Conservation (phyloP, 805 yeast genomes). For the Blastobotrys robertii region DNA sequence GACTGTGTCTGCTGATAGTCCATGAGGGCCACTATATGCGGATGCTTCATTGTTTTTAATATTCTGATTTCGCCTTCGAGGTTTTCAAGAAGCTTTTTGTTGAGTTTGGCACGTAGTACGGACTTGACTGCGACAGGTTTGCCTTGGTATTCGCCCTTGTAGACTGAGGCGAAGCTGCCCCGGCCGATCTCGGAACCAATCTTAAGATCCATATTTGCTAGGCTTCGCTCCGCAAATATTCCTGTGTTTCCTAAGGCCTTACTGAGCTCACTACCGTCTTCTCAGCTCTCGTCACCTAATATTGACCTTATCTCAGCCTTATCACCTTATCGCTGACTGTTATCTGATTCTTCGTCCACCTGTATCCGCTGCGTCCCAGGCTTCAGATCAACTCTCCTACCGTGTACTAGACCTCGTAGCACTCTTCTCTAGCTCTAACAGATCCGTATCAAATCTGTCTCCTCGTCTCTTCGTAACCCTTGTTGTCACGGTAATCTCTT, state of each 20-base stretch:
- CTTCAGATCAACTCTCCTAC: no score
- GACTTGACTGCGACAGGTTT: constrained; percentile 80
- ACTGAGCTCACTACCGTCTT: no score
- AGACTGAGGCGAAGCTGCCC: constrained; percentile 94
- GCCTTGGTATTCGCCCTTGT: constrained; percentile 57
- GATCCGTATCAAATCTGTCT: no score
- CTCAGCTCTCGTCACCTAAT: no score
- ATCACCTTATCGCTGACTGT: no score
- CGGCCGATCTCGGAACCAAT: constrained; percentile 85
- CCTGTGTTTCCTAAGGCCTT: neutral
- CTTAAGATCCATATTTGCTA: constrained; percentile 27
- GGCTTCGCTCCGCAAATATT: neutral
- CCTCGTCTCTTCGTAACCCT: no score
- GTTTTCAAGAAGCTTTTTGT: constrained; percentile 80
- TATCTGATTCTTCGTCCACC: no score
- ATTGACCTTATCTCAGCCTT: no score
- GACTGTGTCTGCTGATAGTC: constrained; percentile 70
- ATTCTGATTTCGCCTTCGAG: constrained; percentile 88
- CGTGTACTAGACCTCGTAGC: no score
- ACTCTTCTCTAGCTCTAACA: no score
- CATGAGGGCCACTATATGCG: constrained; percentile 79
- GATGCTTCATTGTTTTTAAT: constrained; percentile 77
- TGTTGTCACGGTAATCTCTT: no score
- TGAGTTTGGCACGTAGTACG: constrained; percentile 72
- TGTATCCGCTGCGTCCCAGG: no score